These are phyloP conservation scores for Fusarium metavorans DNA, from an alignment of 2,329 filamentous ascomycete species.

Conservation along the genomic window DNA sequence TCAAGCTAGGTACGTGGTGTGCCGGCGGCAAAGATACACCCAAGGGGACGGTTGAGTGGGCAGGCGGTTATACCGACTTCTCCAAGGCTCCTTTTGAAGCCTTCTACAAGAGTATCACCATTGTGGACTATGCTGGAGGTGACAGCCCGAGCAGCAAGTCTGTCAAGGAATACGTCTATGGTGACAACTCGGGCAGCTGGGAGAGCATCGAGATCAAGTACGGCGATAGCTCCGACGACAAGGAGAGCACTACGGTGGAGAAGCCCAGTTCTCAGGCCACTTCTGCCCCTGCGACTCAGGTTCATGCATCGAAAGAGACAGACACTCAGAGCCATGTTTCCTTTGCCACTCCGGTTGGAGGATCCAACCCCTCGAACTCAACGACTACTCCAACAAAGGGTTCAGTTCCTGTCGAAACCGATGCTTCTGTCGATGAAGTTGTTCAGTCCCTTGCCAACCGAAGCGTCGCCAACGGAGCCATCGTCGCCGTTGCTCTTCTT, in stretches of 20 bases:
- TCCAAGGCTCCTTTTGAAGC: slow-evolving; percentile 61
- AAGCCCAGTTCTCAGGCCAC: neutral
- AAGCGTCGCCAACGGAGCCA: neutral
- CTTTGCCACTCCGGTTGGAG: neutral
- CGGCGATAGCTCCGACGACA: neutral
- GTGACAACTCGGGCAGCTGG: slow-evolving; percentile 60
- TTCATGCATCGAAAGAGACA: neutral
- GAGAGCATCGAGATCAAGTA: slow-evolving; percentile 60
- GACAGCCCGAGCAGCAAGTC: slow-evolving; percentile 51
- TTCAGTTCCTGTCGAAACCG: neutral
- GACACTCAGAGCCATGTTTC: neutral
- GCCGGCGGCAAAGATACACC: slow-evolving; percentile 67
- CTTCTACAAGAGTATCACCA: slow-evolving; percentile 66
- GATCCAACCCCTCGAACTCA: neutral
- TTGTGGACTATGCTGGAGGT: slow-evolving; percentile 63
- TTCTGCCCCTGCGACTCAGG: neutral
- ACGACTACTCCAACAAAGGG: neutral
- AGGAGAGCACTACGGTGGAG: neutral
- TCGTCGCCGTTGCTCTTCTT: neutral
- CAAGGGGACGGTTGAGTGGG: slow-evolving; percentile 77
- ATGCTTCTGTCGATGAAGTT: neutral
- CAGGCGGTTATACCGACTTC: slow-evolving; percentile 69
- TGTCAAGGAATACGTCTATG: slow-evolving; percentile 58
- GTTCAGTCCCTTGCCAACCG: neutral
- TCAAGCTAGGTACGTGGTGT: slow-evolving; percentile 76